These are phyloP conservation scores for Wickerhamiella kurtzmanii DNA, from an alignment of 805 yeast species.

Conservation along the genomic window DNA sequence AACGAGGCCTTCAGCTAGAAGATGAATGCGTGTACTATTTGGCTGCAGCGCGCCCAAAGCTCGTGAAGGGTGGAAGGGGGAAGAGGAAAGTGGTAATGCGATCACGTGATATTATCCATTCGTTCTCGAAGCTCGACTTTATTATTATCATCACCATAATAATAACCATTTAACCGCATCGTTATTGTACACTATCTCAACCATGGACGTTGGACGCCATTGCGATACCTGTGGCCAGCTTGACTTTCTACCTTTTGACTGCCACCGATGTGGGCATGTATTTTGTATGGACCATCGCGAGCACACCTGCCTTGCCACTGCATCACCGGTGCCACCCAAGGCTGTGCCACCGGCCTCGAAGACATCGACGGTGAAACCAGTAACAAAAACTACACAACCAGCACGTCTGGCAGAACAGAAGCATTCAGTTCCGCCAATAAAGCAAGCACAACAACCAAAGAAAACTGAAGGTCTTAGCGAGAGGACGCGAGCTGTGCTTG, in stretches of 20 bases:
- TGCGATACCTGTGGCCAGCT: conserved; percentile 28
- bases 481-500: conserved; percentile 12
- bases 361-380: no score
- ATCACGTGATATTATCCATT: no score
- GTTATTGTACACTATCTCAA: no score
- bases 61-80: no score
- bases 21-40: no score
- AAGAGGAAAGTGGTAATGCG: no score
- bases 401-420: no score
- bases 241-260: conserved; percentile 32
- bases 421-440: background rate
- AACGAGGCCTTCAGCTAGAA: no score
- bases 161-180: no score
- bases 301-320: conserved; percentile 17
- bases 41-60: no score
- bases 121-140: no score
- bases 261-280: conserved; percentile 25
- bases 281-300: conserved; percentile 30
- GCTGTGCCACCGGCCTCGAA: background rate
- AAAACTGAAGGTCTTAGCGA: conserved; percentile 2
- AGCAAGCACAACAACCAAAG: conserved; percentile 1
- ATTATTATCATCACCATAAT: background rate
- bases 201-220: conserved; percentile 29
- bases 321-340: background rate
- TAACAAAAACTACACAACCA: no score